A percentile compares a stretch with the other conserved stretches of the same genome.
phyloP scores from a whole-genome alignment of 2,329 filamentous ascomycete species.

The Aureobasidium musti region DNA sequence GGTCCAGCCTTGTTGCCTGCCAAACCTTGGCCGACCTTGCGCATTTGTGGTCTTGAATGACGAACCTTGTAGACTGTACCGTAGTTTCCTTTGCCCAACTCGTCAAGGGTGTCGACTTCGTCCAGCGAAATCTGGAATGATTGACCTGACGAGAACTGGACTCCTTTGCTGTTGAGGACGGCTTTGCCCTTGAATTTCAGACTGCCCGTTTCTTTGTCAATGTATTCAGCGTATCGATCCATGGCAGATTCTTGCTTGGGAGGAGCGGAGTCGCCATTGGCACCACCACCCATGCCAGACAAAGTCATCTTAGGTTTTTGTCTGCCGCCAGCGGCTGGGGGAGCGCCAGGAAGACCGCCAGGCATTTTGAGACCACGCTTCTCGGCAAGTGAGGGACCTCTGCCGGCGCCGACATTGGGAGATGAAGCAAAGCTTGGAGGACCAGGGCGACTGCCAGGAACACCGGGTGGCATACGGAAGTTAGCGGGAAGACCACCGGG shows the following conservation, averaged over 20 bases:
- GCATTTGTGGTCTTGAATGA: constrained; percentile 71
- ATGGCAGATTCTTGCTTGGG: constrained; percentile 53
- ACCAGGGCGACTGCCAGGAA: constrained; percentile 40
- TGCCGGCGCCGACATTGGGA: constrained; percentile 49
- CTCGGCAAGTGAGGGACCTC: constrained; percentile 63
- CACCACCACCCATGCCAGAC: constrained; percentile 47
- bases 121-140: constrained; percentile 94
- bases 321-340: constrained; percentile 45
- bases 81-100: constrained; percentile 97
- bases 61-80: constrained; percentile 96
- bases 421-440: constrained; percentile 49
- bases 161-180: constrained; percentile 81
- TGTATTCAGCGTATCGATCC: constrained; percentile 74
- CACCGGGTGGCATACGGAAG: constrained; percentile 47
- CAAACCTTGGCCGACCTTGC: constrained; percentile 61
- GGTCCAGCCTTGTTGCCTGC: constrained; percentile 61
- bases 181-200: constrained; percentile 93
- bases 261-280: constrained; percentile 36
- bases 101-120: constrained; percentile 88
- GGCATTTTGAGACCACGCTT: constrained; percentile 67
- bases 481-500: constrained; percentile 45
- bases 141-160: constrained; percentile 87
- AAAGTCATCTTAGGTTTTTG: constrained; percentile 49
- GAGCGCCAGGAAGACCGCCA: constrained; percentile 51
- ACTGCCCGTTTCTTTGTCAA: constrained; percentile 88